phyloP scores from a whole-genome alignment of 129 eudicot species.

The Scalesia atractyloides region DNA sequence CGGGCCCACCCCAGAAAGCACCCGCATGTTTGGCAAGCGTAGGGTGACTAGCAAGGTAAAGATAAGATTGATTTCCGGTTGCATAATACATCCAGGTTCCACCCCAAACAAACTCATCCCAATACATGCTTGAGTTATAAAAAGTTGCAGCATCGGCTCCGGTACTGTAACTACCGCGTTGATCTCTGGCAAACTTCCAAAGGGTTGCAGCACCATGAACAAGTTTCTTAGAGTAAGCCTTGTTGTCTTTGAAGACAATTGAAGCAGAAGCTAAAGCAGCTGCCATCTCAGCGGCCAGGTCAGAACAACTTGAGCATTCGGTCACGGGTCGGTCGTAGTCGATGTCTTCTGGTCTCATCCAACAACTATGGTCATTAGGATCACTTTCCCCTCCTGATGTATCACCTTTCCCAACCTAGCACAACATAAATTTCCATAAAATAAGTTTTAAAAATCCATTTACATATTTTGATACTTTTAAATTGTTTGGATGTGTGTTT shows the following conservation, averaged over 20 bases:
- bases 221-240: slow-evolving; percentile 84
- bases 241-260: slow-evolving; percentile 91
- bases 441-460: not conserved
- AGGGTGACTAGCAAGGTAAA: slow-evolving; percentile 73
- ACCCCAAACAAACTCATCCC: slow-evolving; percentile 96
- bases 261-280: slow-evolving; percentile 97
- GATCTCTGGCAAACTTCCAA: slow-evolving; percentile 63
- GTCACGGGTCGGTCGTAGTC: slow-evolving; percentile 72
- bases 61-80: slow-evolving; percentile 79
- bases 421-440: slow-evolving; percentile 6
- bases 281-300: slow-evolving; percentile 98
- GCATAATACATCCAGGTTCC: slow-evolving; percentile 95
- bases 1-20: slow-evolving; percentile 97
- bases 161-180: slow-evolving; percentile 74
- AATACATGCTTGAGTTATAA: slow-evolving; percentile 80
- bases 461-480: not conserved
- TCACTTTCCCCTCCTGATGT: slow-evolving; percentile 63
- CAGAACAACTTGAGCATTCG: slow-evolving; percentile 73
- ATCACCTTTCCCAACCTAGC: slow-evolving; percentile 83
- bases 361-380: slow-evolving; percentile 88
- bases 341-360: slow-evolving; percentile 95
- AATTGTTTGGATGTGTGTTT: not conserved
- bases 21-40: slow-evolving; percentile 87
- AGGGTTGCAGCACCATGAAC: slow-evolving; percentile 95
- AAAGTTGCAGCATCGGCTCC: slow-evolving; percentile 71